Conservation (phyloP, 768 basidiomycete genomes). For the Auriscalpium microsporum region DNA sequence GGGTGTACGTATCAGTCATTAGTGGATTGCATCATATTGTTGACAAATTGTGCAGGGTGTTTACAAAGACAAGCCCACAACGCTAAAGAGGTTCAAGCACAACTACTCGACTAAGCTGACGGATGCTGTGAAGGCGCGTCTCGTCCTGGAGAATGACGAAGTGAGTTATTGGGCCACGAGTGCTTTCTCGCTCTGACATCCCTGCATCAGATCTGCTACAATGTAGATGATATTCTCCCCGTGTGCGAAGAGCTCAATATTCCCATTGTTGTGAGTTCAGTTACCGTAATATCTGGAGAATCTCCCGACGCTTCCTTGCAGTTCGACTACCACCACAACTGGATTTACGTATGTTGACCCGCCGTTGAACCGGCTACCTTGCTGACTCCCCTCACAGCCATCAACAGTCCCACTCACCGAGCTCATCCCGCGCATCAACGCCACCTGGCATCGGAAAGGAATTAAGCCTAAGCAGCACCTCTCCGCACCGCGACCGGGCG, state of each 20-base stretch:
- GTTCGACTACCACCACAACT: slow-evolving; percentile 77
- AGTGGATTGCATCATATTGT: background rate
- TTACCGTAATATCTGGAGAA: slow-evolving; percentile 41
- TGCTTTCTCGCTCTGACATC: background rate
- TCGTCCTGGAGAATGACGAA: slow-evolving; percentile 95
- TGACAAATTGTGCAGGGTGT: slow-evolving; percentile 42
- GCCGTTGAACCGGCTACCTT: background rate
- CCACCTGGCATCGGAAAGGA: slow-evolving; percentile 65
- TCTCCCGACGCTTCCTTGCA: slow-evolving; percentile 24
- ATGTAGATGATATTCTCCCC: slow-evolving; percentile 80
- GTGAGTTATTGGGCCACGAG: slow-evolving; percentile 27
- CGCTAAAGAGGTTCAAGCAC: slow-evolving; percentile 64
- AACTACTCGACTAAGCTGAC: slow-evolving; percentile 55
- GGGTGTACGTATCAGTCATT: slow-evolving; percentile 39
- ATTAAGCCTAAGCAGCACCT: slow-evolving; percentile 91
- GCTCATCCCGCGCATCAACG: slow-evolving; percentile 69
- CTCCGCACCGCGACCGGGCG: slow-evolving; percentile 82
- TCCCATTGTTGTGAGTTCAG: slow-evolving; percentile 31
- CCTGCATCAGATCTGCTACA: slow-evolving; percentile 62
- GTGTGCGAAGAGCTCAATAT: slow-evolving; percentile 78
- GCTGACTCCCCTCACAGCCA: slow-evolving; percentile 13
- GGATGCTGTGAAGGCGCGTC: slow-evolving; percentile 54
- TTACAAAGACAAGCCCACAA: slow-evolving; percentile 69
- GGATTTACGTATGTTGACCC: slow-evolving; percentile 39
- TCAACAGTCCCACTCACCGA: slow-evolving; percentile 40